These are phyloP conservation scores for Alternaria arborescens DNA, from an alignment of 2,329 filamentous ascomycete species.

Conservation along the genomic window DNA sequence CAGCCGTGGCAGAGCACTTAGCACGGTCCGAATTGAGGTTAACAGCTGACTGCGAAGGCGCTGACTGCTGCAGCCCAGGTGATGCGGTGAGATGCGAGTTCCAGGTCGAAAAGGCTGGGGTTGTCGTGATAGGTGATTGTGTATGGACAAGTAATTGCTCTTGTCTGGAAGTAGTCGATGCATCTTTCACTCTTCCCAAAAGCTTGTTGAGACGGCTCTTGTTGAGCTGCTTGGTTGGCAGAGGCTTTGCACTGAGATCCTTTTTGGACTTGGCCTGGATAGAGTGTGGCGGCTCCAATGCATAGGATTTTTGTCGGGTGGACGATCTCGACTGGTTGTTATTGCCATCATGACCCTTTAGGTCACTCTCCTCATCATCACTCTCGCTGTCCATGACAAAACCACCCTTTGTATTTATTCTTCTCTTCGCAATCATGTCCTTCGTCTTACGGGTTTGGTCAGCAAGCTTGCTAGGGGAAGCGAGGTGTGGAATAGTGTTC, in stretches of 20 bases:
- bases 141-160: neutral
- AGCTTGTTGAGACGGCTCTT: constrained; percentile 10
- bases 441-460: no score
- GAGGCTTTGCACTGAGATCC: neutral
- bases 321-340: neutral
- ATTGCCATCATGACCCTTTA: neutral
- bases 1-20: neutral
- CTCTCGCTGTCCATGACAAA: constrained; percentile 21
- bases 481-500: neutral
- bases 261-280: neutral
- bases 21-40: neutral
- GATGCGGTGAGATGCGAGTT: neutral
- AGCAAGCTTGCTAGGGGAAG: neutral
- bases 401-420: constrained; percentile 11
- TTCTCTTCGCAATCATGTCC: neutral
- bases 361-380: constrained; percentile 2
- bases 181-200: constrained; percentile 3
- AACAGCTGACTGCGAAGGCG: neutral
- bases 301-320: no score
- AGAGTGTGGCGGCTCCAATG: neutral
- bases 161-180: neutral
- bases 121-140: neutral
- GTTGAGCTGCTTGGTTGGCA: constrained; percentile 11
- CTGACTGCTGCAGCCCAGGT: neutral
- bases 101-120: neutral